Conservation (phyloP, 2,329 filamentous ascomycete species). For the Sordariomycetes sp. region DNA sequence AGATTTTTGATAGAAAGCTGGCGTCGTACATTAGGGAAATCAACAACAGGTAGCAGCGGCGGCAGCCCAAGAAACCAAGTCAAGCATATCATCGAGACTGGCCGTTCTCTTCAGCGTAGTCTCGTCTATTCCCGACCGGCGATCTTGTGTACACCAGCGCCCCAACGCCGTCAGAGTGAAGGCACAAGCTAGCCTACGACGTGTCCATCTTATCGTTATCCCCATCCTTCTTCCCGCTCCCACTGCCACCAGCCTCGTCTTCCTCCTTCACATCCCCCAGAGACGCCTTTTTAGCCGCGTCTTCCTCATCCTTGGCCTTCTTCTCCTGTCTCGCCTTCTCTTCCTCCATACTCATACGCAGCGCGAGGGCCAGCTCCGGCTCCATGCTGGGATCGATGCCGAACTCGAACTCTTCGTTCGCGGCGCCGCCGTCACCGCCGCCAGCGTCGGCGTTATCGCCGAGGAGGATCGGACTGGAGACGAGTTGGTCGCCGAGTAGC, state of each 20-base stretch:
- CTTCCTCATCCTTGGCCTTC: constrained; percentile 67
- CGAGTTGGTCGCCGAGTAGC: constrained; percentile 84
- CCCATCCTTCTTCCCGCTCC: constrained; percentile 26
- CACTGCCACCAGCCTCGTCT: constrained; percentile 48
- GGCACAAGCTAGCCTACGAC: constrained; percentile 33
- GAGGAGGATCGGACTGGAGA: constrained; percentile 81
- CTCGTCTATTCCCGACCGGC: not conserved
- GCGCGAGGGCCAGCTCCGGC: constrained; percentile 84
- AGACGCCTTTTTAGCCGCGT: constrained; percentile 62
- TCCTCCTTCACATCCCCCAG: constrained; percentile 79
- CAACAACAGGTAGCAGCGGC: constrained; percentile 40
- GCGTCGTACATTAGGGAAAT: constrained; percentile 69
- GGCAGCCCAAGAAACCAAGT: no score
- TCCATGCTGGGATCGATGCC: constrained; percentile 87
- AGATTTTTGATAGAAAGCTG: constrained; percentile 85
- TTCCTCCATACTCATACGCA: constrained; percentile 97
- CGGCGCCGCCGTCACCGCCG: constrained; percentile 48
- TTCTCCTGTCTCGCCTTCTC: constrained; percentile 91
- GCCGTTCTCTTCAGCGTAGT: not conserved
- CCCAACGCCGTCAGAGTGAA: not conserved
- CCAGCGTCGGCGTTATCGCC: constrained; percentile 57
- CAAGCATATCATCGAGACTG: not conserved
- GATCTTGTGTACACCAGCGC: not conserved
- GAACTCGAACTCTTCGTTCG: constrained; percentile 60
- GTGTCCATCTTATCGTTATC: constrained; percentile 80